phyloP scores from a whole-genome alignment of 257 asterid species.

The Solanum arcanum region DNA sequence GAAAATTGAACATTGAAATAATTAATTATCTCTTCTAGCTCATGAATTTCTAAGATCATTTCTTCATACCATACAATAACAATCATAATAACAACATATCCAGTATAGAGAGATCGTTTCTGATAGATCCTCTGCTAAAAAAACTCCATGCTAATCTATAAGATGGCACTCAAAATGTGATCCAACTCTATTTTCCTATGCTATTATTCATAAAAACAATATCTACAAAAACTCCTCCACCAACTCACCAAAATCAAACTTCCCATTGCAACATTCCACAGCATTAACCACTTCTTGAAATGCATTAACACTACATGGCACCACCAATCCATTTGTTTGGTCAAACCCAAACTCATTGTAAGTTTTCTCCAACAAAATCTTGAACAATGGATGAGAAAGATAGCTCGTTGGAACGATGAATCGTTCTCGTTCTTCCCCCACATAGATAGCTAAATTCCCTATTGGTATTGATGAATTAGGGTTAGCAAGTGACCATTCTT shows the following conservation, averaged over 20 bases:
- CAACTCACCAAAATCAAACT: constrained; percentile 58
- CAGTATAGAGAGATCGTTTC: accelerated
- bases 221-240: constrained; percentile 41
- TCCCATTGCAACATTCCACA: constrained; percentile 53
- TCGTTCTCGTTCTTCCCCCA: constrained; percentile 56
- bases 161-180: neutral
- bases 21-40: neutral
- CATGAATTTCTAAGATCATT: neutral
- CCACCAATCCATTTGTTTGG: constrained; percentile 41
- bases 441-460: constrained; percentile 56
- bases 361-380: constrained; percentile 68
- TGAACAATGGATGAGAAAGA: constrained; percentile 78
- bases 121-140: neutral
- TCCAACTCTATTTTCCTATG: neutral
- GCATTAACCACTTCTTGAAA: constrained; percentile 59
- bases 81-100: neutral
- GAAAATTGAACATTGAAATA: neutral
- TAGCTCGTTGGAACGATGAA: constrained; percentile 59
- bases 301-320: constrained; percentile 61
- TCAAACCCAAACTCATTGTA: constrained; percentile 54
- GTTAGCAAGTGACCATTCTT: neutral
- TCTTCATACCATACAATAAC: neutral
- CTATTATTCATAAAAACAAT: neutral
- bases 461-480: constrained; percentile 20
- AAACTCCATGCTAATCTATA: neutral